Base-by-base conservation (phyloP, 192 early-diverging fungal species). In the Entomortierella chlamydospora region DNA sequence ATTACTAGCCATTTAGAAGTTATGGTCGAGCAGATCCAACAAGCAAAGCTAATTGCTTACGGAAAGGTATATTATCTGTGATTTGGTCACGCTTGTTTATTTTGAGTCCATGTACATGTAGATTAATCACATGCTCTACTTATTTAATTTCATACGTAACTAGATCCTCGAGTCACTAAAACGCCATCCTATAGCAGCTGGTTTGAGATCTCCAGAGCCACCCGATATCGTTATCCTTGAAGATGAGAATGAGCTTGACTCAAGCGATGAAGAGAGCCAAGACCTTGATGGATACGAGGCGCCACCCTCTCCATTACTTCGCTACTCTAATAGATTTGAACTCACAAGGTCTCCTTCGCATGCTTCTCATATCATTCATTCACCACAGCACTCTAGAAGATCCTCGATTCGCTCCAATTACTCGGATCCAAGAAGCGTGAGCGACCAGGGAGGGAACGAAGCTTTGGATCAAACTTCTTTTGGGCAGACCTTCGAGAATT, bases 41-140 rank as follows among this genome's bases (percentile, higher is more conserved):
- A 64, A 54, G 76, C 63, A 8, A 79, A 79, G 41, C n/a, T 33
- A 2, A 52, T 23, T 29, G 76, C 76, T 0, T 66, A 79, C 42
- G 26, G 29, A 1, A 79, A 79, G 52, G 76, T 79, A 70, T 1
- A n/a, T 47, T 47, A 20, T 47, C 2, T 3, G 2, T 47, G 45
- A 17, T 12, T 12, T 3, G 8, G 2, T 20, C 12, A 20, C 3
- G 15, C 5, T 47, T 47, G 4, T 47, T 2, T 47, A 20, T 4
- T 47, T 47, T n/a, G n/a, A n/a, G n/a, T n/a, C n/a, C n/a, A n/a
- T n/a, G n/a, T n/a, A n/a, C n/a, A n/a, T n/a, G n/a, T n/a, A n/a
- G n/a, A n/a, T n/a, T n/a, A n/a, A n/a, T n/a, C n/a, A n/a, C n/a
- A n/a, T n/a, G n/a, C n/a, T n/a, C n/a, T n/a, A n/a, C n/a, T n/a